phyloP scores from a whole-genome alignment of 495 filamentous ascomycete species.

The Rhypophila decipiens region DNA sequence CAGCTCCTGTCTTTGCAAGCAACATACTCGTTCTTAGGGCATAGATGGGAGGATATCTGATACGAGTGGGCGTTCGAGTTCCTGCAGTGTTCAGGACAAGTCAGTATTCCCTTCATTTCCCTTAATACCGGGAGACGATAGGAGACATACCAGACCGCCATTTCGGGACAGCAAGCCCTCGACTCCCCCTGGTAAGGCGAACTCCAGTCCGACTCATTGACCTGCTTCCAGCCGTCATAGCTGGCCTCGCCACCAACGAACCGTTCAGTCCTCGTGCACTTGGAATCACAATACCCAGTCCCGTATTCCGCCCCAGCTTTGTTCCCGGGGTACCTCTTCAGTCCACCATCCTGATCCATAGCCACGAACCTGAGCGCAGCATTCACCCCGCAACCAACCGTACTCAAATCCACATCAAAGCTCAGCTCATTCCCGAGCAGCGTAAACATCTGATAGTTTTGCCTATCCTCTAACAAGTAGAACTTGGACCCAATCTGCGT shows the following conservation, averaged over 20 bases:
- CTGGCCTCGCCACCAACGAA: conserved; percentile 49
- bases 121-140: background rate
- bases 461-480: conserved; percentile 38
- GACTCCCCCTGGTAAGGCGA: conserved; percentile 53
- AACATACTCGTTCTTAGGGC: conserved; percentile 47
- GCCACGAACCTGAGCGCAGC: conserved; percentile 50
- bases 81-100: conserved; percentile 2
- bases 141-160: conserved; percentile 50
- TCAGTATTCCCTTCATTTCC: background rate
- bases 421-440: conserved; percentile 49
- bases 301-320: conserved; percentile 54
- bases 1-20: conserved; percentile 46
- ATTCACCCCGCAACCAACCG: conserved; percentile 43
- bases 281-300: conserved; percentile 50
- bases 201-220: conserved; percentile 47
- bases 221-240: conserved; percentile 49
- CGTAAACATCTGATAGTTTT: conserved; percentile 51
- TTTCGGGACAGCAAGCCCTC: conserved; percentile 64
- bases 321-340: conserved; percentile 41
- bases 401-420: conserved; percentile 46
- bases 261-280: conserved; percentile 46
- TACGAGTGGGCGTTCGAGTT: conserved; percentile 59
- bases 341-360: conserved; percentile 50
- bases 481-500: conserved; percentile 46
- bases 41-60: conserved; percentile 61